These are phyloP conservation scores for Euphorbia peplus DNA, from an alignment of 345 rosid genomes.

Conservation along the genomic window DNA sequence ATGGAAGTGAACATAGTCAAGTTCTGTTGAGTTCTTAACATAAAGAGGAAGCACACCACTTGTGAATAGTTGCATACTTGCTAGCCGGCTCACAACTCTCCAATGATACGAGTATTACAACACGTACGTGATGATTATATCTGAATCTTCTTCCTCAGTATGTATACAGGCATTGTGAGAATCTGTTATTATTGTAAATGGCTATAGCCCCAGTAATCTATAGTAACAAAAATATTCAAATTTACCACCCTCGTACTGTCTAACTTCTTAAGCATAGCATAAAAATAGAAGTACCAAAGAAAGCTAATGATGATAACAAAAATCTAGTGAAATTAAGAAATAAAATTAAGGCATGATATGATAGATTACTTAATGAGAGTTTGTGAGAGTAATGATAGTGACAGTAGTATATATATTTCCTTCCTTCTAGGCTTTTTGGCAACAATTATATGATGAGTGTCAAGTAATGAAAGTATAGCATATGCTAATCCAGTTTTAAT, in stretches of 20 bases:
- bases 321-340: background rate
- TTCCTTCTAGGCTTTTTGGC: background rate
- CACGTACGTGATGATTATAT: background rate
- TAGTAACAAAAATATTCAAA: too few species aligned
- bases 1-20: constrained; percentile 57
- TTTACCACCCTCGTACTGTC: too few species aligned
- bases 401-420: constrained; percentile 6
- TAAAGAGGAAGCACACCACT: background rate
- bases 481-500: background rate
- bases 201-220: too few species aligned
- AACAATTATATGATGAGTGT: constrained; percentile 4
- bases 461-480: constrained; percentile 6
- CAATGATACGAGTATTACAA: background rate
- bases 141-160: background rate
- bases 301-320: background rate
- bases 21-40: constrained; percentile 40
- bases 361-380: constrained; percentile 12
- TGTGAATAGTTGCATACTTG: background rate
- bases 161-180: background rate
- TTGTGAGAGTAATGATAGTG: constrained; percentile 27
- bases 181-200: background rate
- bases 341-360: background rate
- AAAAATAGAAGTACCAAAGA: too few species aligned
- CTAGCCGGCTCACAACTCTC: background rate
- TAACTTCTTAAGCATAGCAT: too few species aligned